phyloP scores from a whole-genome alignment of 1,139 yeast species.

The Nakaseomyces bracarensis region DNA sequence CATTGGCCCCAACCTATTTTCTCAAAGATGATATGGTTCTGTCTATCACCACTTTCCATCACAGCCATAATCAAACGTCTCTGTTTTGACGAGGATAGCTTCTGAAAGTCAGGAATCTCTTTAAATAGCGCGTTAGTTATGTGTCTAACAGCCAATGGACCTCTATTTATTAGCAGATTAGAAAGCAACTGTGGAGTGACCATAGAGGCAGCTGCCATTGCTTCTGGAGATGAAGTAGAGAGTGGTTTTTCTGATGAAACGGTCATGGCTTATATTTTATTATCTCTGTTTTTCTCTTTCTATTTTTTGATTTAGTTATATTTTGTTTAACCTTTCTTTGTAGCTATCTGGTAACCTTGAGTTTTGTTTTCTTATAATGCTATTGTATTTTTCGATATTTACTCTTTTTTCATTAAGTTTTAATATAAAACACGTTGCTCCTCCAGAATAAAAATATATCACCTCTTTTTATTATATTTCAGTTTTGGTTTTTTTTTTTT shows the following conservation, averaged over 20 bases:
- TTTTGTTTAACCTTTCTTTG: neutral
- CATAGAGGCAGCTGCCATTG: slow-evolving; percentile 78
- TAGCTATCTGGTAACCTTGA: neutral
- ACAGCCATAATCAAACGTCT: slow-evolving; percentile 85
- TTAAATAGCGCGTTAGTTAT: slow-evolving; percentile 69
- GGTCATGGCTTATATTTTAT: neutral
- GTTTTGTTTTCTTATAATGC: too few relatives aligned
- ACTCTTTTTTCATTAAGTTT: neutral
- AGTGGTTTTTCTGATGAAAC: slow-evolving; percentile 23
- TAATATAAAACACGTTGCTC: slow-evolving; percentile 6
- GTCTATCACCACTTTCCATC: slow-evolving; percentile 62
- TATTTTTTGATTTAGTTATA: too few relatives aligned
- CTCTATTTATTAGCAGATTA: slow-evolving; percentile 56
- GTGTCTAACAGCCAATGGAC: slow-evolving; percentile 86
- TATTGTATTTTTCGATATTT: neutral
- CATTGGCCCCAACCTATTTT: slow-evolving; percentile 99
- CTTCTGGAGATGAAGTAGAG: slow-evolving; percentile 80
- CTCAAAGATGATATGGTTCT: slow-evolving; percentile 65
- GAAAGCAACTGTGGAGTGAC: slow-evolving; percentile 79
- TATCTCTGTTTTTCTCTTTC: too few relatives aligned
- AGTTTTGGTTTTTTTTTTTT: neutral
- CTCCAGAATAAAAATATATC: too few relatives aligned
- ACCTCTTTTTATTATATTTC: neutral
- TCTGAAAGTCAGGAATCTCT: slow-evolving; percentile 74
- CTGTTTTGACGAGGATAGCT: slow-evolving; percentile 76